A percentile compares a stretch with the other conserved stretches of the same genome.
Conservation (phyloP, 176 grass and related monocot species). For the Oryza brachyantha region DNA sequence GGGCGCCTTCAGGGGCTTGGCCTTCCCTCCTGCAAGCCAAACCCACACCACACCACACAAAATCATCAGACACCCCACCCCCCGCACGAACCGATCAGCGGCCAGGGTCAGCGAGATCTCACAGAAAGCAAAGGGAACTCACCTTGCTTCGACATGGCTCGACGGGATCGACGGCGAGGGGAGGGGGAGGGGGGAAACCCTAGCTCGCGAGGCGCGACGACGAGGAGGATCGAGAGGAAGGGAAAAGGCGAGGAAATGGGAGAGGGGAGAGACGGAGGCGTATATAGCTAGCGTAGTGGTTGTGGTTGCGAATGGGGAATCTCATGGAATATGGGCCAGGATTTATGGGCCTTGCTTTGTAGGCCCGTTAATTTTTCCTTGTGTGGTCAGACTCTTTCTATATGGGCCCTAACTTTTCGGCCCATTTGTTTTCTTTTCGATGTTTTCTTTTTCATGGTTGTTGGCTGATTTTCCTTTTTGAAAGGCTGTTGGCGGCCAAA, state of each 20-base stretch:
- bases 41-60: neutral
- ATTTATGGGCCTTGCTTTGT: too few species aligned
- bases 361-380: too few species aligned
- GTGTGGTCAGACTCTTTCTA: too few species aligned
- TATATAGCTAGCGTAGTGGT: neutral
- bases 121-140: neutral
- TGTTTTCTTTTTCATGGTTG: too few species aligned
- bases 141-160: constrained; percentile 59
- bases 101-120: neutral
- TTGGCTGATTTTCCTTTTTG: too few species aligned
- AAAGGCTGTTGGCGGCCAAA: too few species aligned
- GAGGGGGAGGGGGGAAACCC: constrained; percentile 26
- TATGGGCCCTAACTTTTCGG: too few species aligned
- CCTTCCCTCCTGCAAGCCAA: constrained; percentile 65
- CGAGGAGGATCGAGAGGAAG: neutral
- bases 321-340: neutral
- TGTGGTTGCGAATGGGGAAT: neutral
- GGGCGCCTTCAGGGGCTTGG: constrained; percentile 69
- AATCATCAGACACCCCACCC: constrained; percentile 19
- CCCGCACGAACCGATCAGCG: neutral
- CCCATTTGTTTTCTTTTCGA: too few species aligned
- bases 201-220: constrained; percentile 18
- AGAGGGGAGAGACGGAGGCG: neutral
- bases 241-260: neutral
- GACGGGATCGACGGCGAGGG: too few species aligned